Evolutionary conservation across 345 rosid genomes (phyloP).

Genomic region (Turritis glabra): DNA sequence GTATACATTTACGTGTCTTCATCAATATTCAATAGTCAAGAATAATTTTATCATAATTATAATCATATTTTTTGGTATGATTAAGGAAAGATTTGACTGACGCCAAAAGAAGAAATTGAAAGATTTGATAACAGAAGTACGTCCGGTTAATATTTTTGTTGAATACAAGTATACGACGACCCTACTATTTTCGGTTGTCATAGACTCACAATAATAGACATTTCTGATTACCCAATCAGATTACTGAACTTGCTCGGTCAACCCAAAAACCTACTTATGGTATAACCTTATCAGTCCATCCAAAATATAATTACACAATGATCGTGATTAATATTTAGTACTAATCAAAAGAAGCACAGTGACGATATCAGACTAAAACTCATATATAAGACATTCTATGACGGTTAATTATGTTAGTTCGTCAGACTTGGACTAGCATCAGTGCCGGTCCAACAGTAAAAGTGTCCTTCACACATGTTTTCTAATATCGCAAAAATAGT

Average conservation of each 20-base stretch:
- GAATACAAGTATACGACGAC: too few species aligned
- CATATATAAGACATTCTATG: too few species aligned
- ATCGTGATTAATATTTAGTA: background rate
- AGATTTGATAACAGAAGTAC: background rate
- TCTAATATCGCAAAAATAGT: too few species aligned
- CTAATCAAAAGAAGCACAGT: too few species aligned
- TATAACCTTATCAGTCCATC: background rate
- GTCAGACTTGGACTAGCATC: too few species aligned
- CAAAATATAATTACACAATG: background rate
- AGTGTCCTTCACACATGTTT: too few species aligned
- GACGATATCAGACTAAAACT: too few species aligned
- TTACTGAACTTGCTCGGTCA: background rate
- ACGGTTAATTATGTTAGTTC: too few species aligned
- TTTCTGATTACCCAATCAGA: background rate
- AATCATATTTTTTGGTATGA: background rate
- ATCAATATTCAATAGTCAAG: background rate
- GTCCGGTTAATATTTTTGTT: background rate
- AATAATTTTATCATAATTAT: background rate
- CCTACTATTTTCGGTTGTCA: too few species aligned
- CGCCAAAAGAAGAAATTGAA: background rate
- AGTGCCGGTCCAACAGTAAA: too few species aligned
- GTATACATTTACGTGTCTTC: background rate
- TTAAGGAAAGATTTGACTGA: background rate
- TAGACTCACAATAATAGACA: background rate
- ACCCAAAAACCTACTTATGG: background rate